Percentiles rank a stretch among this genome's conserved stretches.
phyloP scores from a whole-genome alignment of 106 monocot genomes.

The Chionographis japonica region DNA sequence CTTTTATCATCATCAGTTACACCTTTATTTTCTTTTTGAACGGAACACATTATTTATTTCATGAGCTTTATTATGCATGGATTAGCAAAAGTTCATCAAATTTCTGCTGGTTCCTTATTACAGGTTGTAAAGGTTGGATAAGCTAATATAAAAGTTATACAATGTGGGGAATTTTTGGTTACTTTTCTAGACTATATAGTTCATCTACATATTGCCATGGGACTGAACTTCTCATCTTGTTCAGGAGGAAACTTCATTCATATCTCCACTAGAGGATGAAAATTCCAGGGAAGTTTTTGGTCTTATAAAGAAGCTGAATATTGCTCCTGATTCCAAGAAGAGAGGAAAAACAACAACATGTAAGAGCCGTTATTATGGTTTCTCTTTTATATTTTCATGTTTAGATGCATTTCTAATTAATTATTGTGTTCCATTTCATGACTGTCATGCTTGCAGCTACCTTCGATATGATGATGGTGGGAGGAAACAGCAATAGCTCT shows the following conservation, averaged over 20 bases:
- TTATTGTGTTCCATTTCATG: conserved; percentile 1
- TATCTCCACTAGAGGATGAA: conserved; percentile 60
- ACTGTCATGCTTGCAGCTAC: conserved; percentile 41
- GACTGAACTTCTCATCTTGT: background rate
- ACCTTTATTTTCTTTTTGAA: too few relatives aligned
- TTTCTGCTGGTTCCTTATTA: too few relatives aligned
- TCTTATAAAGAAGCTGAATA: conserved; percentile 89
- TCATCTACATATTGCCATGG: background rate
- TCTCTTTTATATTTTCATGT: conserved; percentile 1
- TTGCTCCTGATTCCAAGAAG: conserved; percentile 54
- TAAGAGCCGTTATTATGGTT: conserved; percentile 16
- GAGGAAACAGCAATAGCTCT: conserved; percentile 44
- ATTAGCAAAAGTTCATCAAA: too few relatives aligned
- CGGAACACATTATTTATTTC: too few relatives aligned
- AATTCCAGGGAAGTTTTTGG: conserved; percentile 74
- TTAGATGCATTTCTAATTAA: background rate
- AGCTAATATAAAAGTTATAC: too few relatives aligned
- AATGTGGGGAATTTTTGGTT: background rate
- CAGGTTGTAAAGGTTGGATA: too few relatives aligned
- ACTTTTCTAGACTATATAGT: background rate
- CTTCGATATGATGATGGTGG: conserved; percentile 40
- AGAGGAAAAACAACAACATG: conserved; percentile 52
- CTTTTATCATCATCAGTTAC: too few relatives aligned
- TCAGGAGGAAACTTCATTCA: conserved; percentile 35
- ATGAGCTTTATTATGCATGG: too few relatives aligned